Evolutionary conservation across 176 grass and related monocot species (phyloP).

Genomic region (Ensete glaucum): DNA sequence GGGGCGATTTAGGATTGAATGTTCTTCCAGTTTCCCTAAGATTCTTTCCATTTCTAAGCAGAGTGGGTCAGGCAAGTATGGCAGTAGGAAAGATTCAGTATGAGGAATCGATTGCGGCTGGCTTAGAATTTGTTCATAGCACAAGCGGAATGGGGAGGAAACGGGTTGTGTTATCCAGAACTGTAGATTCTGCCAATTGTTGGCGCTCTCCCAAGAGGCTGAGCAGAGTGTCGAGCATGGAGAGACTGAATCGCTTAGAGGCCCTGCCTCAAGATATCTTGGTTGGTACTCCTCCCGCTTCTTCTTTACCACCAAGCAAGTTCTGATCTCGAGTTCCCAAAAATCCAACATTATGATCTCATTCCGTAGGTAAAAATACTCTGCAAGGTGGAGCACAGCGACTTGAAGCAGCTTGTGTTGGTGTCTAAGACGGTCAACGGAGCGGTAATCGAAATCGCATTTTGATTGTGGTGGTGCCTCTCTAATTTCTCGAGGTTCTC

Average conservation of each 20-base stretch:
- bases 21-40: background rate
- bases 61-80: constrained; percentile 24
- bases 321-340: background rate
- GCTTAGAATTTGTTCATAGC: constrained; percentile 31
- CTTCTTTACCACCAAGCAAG: background rate
- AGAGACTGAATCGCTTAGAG: constrained; percentile 34
- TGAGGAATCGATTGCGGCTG: constrained; percentile 28
- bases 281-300: constrained; percentile 55
- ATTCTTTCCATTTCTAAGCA: background rate
- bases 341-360: background rate
- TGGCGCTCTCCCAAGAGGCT: constrained; percentile 31
- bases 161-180: constrained; percentile 43
- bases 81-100: constrained; percentile 37
- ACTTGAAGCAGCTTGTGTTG: constrained; percentile 62
- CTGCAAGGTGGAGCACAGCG: constrained; percentile 61
- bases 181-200: constrained; percentile 14
- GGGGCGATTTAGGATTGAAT: too few species aligned
- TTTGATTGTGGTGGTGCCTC: background rate
- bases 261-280: constrained; percentile 61
- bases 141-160: constrained; percentile 60
- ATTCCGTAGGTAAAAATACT: constrained; percentile 48
- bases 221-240: constrained; percentile 32
- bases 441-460: constrained; percentile 37
- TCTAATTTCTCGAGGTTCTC: background rate
- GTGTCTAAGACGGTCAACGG: constrained; percentile 68